Evolutionary conservation across 2,329 filamentous ascomycete species (phyloP), one percentile per base, ranked within the genome.

Genomic region (Exophiala sp.): DNA sequence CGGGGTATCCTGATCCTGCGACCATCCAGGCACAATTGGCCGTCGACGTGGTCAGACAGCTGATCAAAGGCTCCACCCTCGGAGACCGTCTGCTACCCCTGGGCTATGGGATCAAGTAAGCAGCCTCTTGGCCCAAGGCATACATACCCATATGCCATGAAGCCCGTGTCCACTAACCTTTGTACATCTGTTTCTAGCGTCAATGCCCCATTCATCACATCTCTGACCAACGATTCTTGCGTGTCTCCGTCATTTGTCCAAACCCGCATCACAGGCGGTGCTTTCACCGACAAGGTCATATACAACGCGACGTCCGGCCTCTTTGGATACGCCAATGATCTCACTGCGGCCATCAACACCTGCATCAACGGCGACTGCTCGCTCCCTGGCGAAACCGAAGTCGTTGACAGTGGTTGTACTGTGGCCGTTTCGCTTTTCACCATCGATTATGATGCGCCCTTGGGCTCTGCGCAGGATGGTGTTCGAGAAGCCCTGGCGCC

Each of bases 361-460:
- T 77, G 74, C 49, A 72, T 76, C 56, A 77, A 78, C 42, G 76
- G 75, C 1, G 70, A 78, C 47, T 76, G 73, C 59, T 63, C 61
- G 5, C 59, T 78, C n/a, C 72, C 73, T 0, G 73, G 75, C 0
- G 75, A 79, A 66, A 76, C 73, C 1, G 68, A 66, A 32, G 65
- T 77, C 1, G 67, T 77, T 9, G 66, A 69, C 43, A 63, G 65
- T 11, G 71, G 70, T 0, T 71, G 66, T 34, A 62, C 70, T 2
- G 65, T 65, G 46, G 44, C 59, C 11, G 68, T 78, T 2, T 70
- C 65, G 0, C 64, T 76, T 0, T 78, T 76, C 50, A 75, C 72
- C 0, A 68, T 76, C 16, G 75, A 78, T 48, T 77, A 76, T 53
- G 69, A 71, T 57, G 73, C 75, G 4, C 75, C 75, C 2, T 10